phyloP scores from a whole-genome alignment of 1,139 yeast genomes.

The Geotrichum citri-aurantii region DNA sequence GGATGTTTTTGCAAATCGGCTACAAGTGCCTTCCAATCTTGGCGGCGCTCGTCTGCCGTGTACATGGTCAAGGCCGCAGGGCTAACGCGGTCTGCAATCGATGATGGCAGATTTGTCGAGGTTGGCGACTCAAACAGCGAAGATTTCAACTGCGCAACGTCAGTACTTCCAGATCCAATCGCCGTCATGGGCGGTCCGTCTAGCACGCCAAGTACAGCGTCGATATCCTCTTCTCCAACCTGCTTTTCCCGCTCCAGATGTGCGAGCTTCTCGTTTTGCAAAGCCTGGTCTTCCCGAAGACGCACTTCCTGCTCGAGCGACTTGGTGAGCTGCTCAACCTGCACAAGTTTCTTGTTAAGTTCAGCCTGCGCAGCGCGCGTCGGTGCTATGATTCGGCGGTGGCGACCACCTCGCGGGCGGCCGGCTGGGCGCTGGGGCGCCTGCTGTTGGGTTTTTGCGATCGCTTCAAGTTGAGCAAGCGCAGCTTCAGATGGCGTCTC shows the following conservation, averaged over 20 bases:
- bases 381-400: constrained; percentile 1
- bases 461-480: not conserved
- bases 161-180: not conserved
- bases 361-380: constrained; percentile 12
- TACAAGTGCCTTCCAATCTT: constrained; percentile 28
- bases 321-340: constrained; percentile 26
- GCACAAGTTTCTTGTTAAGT: constrained; percentile 23
- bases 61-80: constrained; percentile 18
- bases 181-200: constrained; percentile 16
- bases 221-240: constrained; percentile 23
- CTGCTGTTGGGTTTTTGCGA: not conserved
- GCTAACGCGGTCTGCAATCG: constrained; percentile 23
- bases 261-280: constrained; percentile 12
- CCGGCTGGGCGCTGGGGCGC: not conserved
- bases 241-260: constrained; percentile 8
- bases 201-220: constrained; percentile 22
- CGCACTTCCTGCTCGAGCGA: constrained; percentile 24
- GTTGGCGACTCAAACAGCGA: constrained; percentile 17
- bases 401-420: constrained; percentile 7
- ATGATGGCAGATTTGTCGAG: constrained; percentile 14
- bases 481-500: not conserved
- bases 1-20: constrained; percentile 20
- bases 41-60: constrained; percentile 22
- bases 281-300: constrained; percentile 22
- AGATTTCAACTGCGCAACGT: constrained; percentile 9